Conservation (phyloP, 176 grass and related monocot species). For the Puya raimondii region DNA sequence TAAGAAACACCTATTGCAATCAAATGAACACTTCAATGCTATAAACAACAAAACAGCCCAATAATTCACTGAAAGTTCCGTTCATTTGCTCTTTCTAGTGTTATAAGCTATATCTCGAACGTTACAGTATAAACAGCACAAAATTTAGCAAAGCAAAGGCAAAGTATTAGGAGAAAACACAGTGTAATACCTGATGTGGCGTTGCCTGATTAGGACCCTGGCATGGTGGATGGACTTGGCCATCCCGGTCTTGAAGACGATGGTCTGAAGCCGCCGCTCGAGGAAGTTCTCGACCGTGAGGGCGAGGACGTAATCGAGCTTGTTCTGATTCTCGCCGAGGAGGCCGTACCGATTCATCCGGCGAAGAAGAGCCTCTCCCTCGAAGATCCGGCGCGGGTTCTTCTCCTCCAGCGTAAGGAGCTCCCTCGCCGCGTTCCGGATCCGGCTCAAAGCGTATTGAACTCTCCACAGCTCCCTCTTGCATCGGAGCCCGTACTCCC, state of each 20-base stretch:
- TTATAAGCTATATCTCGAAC: too few species aligned
- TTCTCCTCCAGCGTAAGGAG: constrained; percentile 39
- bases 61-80: too few species aligned
- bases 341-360: constrained; percentile 36
- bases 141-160: too few species aligned
- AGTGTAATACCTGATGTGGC: constrained; percentile 30
- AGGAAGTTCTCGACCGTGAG: constrained; percentile 42
- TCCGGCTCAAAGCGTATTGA: constrained; percentile 32
- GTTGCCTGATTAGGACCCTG: constrained; percentile 48
- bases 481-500: constrained; percentile 35
- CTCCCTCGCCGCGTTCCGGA: constrained; percentile 33
- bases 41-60: too few species aligned
- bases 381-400: constrained; percentile 31
- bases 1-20: too few species aligned
- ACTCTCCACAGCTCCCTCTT: constrained; percentile 36
- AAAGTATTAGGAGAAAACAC: not conserved
- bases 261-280: constrained; percentile 40
- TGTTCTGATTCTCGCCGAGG: constrained; percentile 32
- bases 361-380: constrained; percentile 37
- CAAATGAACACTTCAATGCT: too few species aligned
- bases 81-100: too few species aligned
- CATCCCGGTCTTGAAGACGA: constrained; percentile 52
- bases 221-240: constrained; percentile 60
- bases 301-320: constrained; percentile 41
- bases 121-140: too few species aligned